These are phyloP conservation scores for Stenogyne calaminthoides DNA, from an alignment of 305 asterid genomes.

Conservation along the genomic window DNA sequence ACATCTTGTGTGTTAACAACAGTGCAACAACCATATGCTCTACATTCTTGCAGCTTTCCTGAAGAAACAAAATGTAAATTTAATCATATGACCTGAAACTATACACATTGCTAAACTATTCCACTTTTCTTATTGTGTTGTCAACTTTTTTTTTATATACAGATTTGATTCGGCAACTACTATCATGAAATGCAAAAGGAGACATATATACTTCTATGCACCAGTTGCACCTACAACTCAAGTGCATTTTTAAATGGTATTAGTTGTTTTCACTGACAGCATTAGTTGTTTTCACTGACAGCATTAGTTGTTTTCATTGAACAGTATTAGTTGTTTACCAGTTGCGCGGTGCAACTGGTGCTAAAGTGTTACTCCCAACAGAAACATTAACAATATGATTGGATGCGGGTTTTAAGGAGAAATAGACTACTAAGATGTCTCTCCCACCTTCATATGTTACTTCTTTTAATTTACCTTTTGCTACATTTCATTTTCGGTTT, in stretches of 20 bases:
- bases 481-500: not conserved
- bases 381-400: not conserved
- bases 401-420: too few species aligned
- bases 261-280: too few species aligned
- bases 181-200: not conserved
- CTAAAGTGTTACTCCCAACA: too few species aligned
- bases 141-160: not conserved
- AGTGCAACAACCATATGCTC: constrained; percentile 27
- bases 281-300: too few species aligned
- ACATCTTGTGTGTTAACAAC: constrained; percentile 21
- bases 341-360: too few species aligned
- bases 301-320: too few species aligned
- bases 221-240: too few species aligned
- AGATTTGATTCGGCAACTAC: not conserved
- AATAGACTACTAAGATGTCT: not conserved
- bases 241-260: too few species aligned
- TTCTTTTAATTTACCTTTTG: not conserved
- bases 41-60: constrained; percentile 34
- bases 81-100: not conserved
- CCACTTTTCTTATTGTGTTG: not conserved
- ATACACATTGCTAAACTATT: not conserved
- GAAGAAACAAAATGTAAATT: constrained; percentile 8
- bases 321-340: too few species aligned
- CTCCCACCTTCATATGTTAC: not conserved
- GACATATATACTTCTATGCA: not conserved